A percentile compares a stretch with the other conserved stretches of the same genome.
Evolutionary conservation across 768 basidiomycete species (phyloP).

Genomic region (Royoungia palumana): DNA sequence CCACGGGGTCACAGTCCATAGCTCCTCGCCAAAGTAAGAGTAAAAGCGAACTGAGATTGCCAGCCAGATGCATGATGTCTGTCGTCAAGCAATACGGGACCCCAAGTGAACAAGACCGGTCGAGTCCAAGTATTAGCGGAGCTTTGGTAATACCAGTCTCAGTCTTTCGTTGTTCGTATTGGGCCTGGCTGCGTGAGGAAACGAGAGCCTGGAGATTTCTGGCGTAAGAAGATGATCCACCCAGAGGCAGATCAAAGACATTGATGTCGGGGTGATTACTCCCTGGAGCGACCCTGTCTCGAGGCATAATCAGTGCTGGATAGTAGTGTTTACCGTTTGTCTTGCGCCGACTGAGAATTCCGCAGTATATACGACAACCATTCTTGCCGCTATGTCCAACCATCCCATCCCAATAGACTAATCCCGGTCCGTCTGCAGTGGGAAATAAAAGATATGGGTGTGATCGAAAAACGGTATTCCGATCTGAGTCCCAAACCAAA

Average conservation of each 20-base stretch:
- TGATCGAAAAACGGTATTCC: neutral
- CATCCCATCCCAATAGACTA: neutral
- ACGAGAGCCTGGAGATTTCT: neutral
- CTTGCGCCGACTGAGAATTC: neutral
- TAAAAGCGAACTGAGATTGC: neutral
- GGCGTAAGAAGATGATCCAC: neutral
- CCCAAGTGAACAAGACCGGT: neutral
- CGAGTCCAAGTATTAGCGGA: neutral
- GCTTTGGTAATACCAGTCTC: neutral
- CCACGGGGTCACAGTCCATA: neutral
- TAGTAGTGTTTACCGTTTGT: neutral
- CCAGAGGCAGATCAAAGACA: neutral
- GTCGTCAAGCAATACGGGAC: neutral
- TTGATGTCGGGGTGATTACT: neutral
- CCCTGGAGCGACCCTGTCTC: too few species aligned
- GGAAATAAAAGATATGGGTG: neutral
- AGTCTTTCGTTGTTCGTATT: neutral
- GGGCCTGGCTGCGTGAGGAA: neutral
- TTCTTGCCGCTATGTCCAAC: constrained; percentile 1
- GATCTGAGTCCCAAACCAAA: neutral
- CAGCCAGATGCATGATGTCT: constrained; percentile 4
- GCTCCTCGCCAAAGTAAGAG: neutral
- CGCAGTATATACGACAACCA: neutral
- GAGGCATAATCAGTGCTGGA: neutral
- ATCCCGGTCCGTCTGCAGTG: neutral